Base-by-base conservation (phyloP, 257 asterid species). In the Dorcoceras hygrometricum region DNA sequence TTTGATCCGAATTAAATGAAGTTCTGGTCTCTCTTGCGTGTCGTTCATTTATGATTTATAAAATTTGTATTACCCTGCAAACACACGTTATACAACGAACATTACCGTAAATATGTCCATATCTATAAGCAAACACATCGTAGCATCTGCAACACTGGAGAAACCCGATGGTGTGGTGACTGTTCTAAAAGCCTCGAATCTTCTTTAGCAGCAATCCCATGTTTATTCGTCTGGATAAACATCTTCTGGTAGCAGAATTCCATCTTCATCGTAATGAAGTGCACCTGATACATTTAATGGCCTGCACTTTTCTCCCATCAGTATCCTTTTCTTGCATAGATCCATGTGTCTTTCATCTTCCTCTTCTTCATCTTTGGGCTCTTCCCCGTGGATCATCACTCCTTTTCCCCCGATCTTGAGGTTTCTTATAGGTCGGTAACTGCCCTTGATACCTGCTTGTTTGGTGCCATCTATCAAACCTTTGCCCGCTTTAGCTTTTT, bases 241-340 rank as follows among this genome's bases (percentile, higher is more conserved):
- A 62, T 83, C 80, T 71, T 86, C 91, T 18, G 91, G 83, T 62
- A 79, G 53, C 23, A 86, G 72, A 63, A 84, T 59, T 14, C 90
- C 96, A 56, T 75, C 59, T 25, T 79, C 69, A 67, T 84, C 88
- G 51, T 89, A 89, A 23, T 82, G 82, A 65, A 85, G 90, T 16
- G 31, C 76, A 48, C 90, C 90, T 14, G 92, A 85, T 26, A 43
- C 50, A 60, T 80, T 80, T 9, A 85, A 68, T 0, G 92, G 82
- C 32, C 81, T 80, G 75, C 96, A 87, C 61, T 75, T 89, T 1
- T 36, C 87, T 20, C 95, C 95, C 92, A 89, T 81, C 23, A 89
- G 82, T 65, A 87, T 87, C 76, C 88, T 82, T 82, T 71, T 89
- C 85, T 83, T 89, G 83, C 93, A 89, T 7, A 87, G 80, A 46